A percentile compares a stretch with the other conserved stretches of the same genome.
Evolutionary conservation across 345 rosid genomes (phyloP).

Genomic region (Lumnitzera racemosa): DNA sequence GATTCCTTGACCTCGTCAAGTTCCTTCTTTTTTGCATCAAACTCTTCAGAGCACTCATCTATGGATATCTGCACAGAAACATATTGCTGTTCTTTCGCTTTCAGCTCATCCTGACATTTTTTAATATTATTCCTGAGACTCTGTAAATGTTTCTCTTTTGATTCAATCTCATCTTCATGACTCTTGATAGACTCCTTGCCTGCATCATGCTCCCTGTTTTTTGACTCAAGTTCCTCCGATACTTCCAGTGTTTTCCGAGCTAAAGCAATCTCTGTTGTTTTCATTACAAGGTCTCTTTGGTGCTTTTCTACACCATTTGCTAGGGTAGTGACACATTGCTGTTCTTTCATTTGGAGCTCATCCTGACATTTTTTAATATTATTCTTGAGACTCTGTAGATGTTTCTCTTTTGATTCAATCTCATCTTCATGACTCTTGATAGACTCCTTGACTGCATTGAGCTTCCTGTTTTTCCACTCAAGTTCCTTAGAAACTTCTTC

Average conservation of each 20-base stretch:
- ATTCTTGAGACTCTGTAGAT: slow-evolving; percentile 2
- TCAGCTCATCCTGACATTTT: slow-evolving; percentile 3
- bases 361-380: slow-evolving; percentile 3
- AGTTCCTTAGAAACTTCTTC: neutral
- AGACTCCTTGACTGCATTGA: neutral
- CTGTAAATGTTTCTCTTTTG: slow-evolving; percentile 2
- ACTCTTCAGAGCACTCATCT: slow-evolving; percentile 4
- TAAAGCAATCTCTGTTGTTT: too few relatives aligned
- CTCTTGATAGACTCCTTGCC: neutral
- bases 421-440: neutral
- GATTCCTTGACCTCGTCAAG: slow-evolving; percentile 15
- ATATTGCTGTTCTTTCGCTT: slow-evolving; percentile 1
- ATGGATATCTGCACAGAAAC: slow-evolving; percentile 4
- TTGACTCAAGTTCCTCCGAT: neutral
- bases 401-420: neutral
- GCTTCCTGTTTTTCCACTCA: neutral
- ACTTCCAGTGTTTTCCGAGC: too few relatives aligned
- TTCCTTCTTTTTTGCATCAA: slow-evolving; percentile 15
- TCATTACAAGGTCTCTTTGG: too few relatives aligned
- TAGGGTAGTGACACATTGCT: neutral
- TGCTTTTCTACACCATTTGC: too few relatives aligned
- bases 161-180: slow-evolving; percentile 2
- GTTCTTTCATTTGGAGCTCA: slow-evolving; percentile 1
- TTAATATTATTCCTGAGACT: slow-evolving; percentile 1
- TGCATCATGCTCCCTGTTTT: neutral